Evolutionary conservation across 352 stramenopile species (phyloP), one percentile per base, ranked within the genome.

Genomic region (Thraustochytrium sp.): DNA sequence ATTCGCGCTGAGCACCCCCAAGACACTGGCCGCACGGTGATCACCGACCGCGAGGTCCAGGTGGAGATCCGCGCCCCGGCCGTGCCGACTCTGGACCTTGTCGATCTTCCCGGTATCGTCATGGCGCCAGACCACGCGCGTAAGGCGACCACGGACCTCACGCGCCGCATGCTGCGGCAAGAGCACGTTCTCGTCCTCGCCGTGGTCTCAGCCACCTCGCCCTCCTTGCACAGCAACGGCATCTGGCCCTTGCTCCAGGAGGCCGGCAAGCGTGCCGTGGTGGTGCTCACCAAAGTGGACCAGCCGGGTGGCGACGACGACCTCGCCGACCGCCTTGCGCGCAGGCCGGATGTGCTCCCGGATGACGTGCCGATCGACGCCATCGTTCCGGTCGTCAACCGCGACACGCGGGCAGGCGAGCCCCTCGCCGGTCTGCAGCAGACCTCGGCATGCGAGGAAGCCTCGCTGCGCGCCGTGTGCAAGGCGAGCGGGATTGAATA

Each of bases 51-150:
- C 49, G 86, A 88, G 38, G 59, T 89, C 42, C 85, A 88, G 61
- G 86, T 90, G 40, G 49, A 87, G 51, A 83, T 90, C 23, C 55
- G 76, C 5, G 88, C 88, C 21, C 75, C 86, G 11, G 53, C 82
- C 29, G 89, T 2, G n/a, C n/a, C n/a, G n/a, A n/a, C n/a, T n/a
- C n/a, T n/a, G n/a, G n/a, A n/a, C n/a, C n/a, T n/a, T n/a, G 31
- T 89, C 21, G 88, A 90, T 49, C 62, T 90, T 3, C 87, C 88
- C 0, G 88, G 88, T 0, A 89, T 90, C 63, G 40, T 72, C 21
- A 77, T 73, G 36, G 88, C 89, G 21, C 88, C 88, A 0, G 82
- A 85, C 26, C 86, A 90, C 59, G 89, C 89, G 84, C 89, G 89
- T 87, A 68, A 87, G 65, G 85, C 85, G 21, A 89, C 87, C 16